Base-by-base conservation (phyloP, 768 basidiomycete genomes). In the Boletus bicolor region DNA sequence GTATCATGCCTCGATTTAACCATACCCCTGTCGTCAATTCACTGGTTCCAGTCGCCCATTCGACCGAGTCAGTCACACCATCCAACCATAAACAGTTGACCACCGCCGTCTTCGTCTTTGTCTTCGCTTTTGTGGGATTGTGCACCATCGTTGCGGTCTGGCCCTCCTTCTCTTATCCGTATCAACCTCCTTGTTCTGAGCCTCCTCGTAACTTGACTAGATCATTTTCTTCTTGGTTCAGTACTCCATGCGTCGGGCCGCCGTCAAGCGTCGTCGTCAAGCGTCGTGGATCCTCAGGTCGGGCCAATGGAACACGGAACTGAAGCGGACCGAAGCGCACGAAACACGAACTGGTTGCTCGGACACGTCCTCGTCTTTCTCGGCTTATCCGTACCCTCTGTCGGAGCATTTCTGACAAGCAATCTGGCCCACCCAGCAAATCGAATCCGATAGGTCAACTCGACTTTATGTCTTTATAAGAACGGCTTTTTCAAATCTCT, bases 281-380 rank as follows among this genome's bases (percentile, higher is more conserved):
- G 61, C 58, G 8, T 66, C 61, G n/a, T 65, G 64, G 64, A 65
- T 65, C 50, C 57, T 65, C 51, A 42, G 49, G 43, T 57, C 64
- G 0, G 54, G 57, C 4, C 64, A 58, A 21, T 65, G 64, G 64
- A 62, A 61, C 39, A 53, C 36, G 42, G 61, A 63, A 55, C 34
- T 58, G 24, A 65, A 66, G 19, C 55, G 51, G n/a, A 28, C 44
- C 0, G 34, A 56, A 2, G 24, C 48, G 24, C 48, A 61, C 37
- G 53, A 61, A 8, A 57, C 49, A 5, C 51, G 39, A 44, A 54
- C 53, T 1, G 64, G 48, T 11, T 59, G 9, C 19, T 56, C 64
- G 5, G 59, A 62, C 53, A 38, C 60, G 19, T 63, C 61, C 0
- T 56, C 56, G 9, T 56, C 63, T 32, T 58, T 58, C 36, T 46